Evolutionary conservation across 805 yeast genomes (phyloP).

Genomic region (Ogataea polymorpha): DNA sequence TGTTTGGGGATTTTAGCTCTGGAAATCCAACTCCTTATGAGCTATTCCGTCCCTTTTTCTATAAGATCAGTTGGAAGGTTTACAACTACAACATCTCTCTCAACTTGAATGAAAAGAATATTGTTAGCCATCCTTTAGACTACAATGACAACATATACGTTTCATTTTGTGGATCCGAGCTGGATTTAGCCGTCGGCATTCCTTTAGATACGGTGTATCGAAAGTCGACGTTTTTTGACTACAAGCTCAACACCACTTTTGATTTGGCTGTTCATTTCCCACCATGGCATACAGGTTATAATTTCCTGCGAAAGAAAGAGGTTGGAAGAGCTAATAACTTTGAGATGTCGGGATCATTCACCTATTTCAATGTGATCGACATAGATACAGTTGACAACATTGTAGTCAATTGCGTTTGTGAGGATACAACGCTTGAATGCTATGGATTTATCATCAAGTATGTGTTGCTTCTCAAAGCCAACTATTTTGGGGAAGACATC

Average conservation of each 20-base stretch:
- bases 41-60: slow-evolving; percentile 67
- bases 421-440: slow-evolving; percentile 62
- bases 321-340: slow-evolving; percentile 71
- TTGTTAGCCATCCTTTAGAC: slow-evolving; percentile 85
- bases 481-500: slow-evolving; percentile 85
- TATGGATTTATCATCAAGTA: slow-evolving; percentile 80
- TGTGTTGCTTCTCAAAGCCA: slow-evolving; percentile 72
- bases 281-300: slow-evolving; percentile 84
- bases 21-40: slow-evolving; percentile 75
- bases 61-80: slow-evolving; percentile 59
- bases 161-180: slow-evolving; percentile 62
- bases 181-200: slow-evolving; percentile 45
- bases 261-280: slow-evolving; percentile 72
- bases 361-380: slow-evolving; percentile 55
- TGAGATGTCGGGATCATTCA: slow-evolving; percentile 60
- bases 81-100: slow-evolving; percentile 56
- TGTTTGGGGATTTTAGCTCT: slow-evolving; percentile 70
- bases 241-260: slow-evolving; percentile 54
- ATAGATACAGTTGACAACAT: slow-evolving; percentile 69
- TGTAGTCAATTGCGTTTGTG: slow-evolving; percentile 61
- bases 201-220: slow-evolving; percentile 59
- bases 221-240: slow-evolving; percentile 51
- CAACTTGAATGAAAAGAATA: slow-evolving; percentile 84
- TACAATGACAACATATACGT: slow-evolving; percentile 75
- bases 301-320: slow-evolving; percentile 58